Conservation (phyloP, 1,139 yeast genomes). For the Suhomyces kunorum region DNA sequence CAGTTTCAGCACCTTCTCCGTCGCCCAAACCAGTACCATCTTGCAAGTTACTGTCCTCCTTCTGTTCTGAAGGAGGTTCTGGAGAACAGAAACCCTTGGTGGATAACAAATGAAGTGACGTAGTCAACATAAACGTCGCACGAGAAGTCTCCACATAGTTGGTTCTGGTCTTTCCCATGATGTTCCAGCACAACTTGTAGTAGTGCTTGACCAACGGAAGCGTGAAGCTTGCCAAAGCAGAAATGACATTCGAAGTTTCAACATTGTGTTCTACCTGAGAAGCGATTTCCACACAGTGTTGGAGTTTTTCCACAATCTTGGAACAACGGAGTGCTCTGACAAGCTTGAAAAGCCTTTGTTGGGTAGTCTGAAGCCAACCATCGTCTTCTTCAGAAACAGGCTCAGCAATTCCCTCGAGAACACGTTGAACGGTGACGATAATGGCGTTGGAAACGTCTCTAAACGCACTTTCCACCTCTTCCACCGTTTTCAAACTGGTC, state of each 20-base stretch:
- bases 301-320: slow-evolving; percentile 29
- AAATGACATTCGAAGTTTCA: slow-evolving; percentile 36
- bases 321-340: slow-evolving; percentile 39
- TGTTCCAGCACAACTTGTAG: slow-evolving; percentile 39
- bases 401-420: slow-evolving; percentile 35
- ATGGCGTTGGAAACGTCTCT: slow-evolving; percentile 61
- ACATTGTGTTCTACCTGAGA: slow-evolving; percentile 35
- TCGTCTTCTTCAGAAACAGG: slow-evolving; percentile 53
- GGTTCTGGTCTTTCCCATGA: slow-evolving; percentile 43
- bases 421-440: slow-evolving; percentile 66
- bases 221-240: slow-evolving; percentile 54
- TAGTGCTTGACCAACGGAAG: slow-evolving; percentile 61
- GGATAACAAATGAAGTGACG: slow-evolving; percentile 60
- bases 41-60: slow-evolving; percentile 60
- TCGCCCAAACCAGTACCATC: slow-evolving; percentile 98
- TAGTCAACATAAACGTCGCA: slow-evolving; percentile 62
- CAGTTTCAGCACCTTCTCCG: slow-evolving; percentile 85
- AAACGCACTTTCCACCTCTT: slow-evolving; percentile 47
- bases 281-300: slow-evolving; percentile 21
- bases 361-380: slow-evolving; percentile 60
- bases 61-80: slow-evolving; percentile 69
- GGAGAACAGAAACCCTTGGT: slow-evolving; percentile 95
- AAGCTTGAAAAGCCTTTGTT: slow-evolving; percentile 43
- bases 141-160: slow-evolving; percentile 57
- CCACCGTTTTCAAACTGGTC: slow-evolving; percentile 24